Base-by-base conservation (phyloP, 225 moss, liverwort and hornwort genomes). In the Antitrichia curtipendula region DNA sequence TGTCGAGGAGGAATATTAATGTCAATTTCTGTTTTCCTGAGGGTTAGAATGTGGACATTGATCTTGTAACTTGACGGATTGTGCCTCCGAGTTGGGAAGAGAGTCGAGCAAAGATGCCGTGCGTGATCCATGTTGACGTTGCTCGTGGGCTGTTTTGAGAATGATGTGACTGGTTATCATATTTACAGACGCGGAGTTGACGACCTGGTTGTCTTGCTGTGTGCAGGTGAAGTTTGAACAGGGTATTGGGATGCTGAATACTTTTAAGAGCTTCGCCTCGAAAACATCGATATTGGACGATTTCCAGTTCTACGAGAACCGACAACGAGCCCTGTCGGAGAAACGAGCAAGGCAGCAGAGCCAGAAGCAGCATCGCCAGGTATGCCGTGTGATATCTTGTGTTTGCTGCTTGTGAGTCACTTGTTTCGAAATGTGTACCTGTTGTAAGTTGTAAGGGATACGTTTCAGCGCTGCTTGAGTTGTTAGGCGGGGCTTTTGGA, bases 261-360 rank as follows among this genome's bases (percentile, higher is more conserved):
- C 96, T 43, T 98, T 98, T 77, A 96, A 98, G 88, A 91, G 84
- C 89, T 96, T 93, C 73, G 87, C 94, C 28, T 96, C 96, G 23
- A 98, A 96, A 88, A 96, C 96, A n/a, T 98, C 96, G 40, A 98
- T 98, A 57, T 82, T 98, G 88, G 98, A 96, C 90, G 96, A 98
- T 88, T 98, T 96, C 76, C 96, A 96, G 86, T 98, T 98, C 73
- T 98, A 98, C 81, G 98, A 96, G 90, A 95, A 95, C 82, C 94
- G 96, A 70, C 96, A 98, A 89, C 95, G 96, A 81, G 96, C 96
- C 29, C 88, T 98, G 93, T 93, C 96, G 90, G 98, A 98, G 90
- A 98, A 96, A 88, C 91, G 96, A 91, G 95, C 96, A 17, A 91
- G 96, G 91, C 98, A 96, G 86, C 96, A 96, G 90, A 94, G 90